These are phyloP conservation scores for Claviceps sp. DNA, from an alignment of 2,329 filamentous ascomycete species.

Conservation along the genomic window DNA sequence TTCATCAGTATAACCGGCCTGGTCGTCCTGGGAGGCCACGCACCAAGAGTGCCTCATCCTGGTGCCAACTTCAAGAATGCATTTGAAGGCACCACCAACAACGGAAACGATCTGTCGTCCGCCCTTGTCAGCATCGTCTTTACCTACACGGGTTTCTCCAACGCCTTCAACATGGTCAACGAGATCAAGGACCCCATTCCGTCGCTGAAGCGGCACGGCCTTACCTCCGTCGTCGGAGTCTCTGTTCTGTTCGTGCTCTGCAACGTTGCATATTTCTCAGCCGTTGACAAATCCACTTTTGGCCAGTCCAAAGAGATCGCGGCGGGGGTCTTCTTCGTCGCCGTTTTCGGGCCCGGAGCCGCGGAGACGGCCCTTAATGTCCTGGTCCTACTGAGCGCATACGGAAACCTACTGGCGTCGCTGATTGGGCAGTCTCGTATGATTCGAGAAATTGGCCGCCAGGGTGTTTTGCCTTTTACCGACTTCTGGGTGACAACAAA, in stretches of 20 bases:
- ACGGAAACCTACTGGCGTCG: slow-evolving; percentile 44
- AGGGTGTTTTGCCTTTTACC: slow-evolving; percentile 48
- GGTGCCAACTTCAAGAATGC: slow-evolving; percentile 22
- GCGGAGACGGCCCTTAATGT: slow-evolving; percentile 42
- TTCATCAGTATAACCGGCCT: slow-evolving; percentile 49
- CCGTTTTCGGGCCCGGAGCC: slow-evolving; percentile 37
- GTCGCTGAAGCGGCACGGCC: slow-evolving; percentile 34
- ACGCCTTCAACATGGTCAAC: slow-evolving; percentile 49
- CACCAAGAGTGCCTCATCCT: slow-evolving; percentile 18
- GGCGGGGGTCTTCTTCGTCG: slow-evolving; percentile 44
- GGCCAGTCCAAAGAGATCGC: slow-evolving; percentile 29
- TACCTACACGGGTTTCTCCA: slow-evolving; percentile 42
- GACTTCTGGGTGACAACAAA: slow-evolving; percentile 48
- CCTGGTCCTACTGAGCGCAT: slow-evolving; percentile 41
- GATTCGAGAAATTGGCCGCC: slow-evolving; percentile 47
- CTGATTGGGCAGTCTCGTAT: slow-evolving; percentile 41
- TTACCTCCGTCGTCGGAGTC: slow-evolving; percentile 36
- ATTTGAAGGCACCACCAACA: slow-evolving; percentile 21
- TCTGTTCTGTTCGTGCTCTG: slow-evolving; percentile 42
- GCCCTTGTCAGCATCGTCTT: slow-evolving; percentile 47
- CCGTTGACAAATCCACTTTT: slow-evolving; percentile 17
- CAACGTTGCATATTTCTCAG: slow-evolving; percentile 49
- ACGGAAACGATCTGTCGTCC: slow-evolving; percentile 24
- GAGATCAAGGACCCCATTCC: slow-evolving; percentile 35
- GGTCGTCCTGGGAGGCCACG: slow-evolving; percentile 38